Conservation (phyloP, 202 grass and related monocot species). For the Schoenoplectus tabernaemontani region DNA sequence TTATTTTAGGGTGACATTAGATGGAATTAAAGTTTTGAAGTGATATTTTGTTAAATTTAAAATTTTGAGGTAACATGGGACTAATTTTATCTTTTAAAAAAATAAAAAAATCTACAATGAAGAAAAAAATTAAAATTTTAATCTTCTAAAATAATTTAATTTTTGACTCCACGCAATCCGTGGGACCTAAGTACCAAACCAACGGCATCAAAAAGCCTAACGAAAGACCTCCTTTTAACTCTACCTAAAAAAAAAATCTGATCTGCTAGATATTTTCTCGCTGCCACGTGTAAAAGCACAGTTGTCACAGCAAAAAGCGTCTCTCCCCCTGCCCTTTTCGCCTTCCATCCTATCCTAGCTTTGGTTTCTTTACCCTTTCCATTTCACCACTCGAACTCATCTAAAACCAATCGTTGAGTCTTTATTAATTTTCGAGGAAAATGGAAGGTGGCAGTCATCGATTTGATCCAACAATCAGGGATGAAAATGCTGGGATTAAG, state of each 20-base stretch:
- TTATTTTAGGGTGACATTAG: too few relatives aligned
- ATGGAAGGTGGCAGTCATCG: conserved; percentile 4
- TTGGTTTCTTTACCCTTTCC: conserved; percentile 2
- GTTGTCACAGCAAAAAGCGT: background rate
- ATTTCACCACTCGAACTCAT: background rate
- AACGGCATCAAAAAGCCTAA: background rate
- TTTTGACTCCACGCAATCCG: too few relatives aligned
- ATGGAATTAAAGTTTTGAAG: too few relatives aligned
- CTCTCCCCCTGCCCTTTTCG: background rate
- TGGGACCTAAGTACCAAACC: conserved; percentile 7
- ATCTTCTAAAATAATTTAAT: too few relatives aligned
- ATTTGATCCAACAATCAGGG: conserved; percentile 15
- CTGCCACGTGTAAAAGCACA: conserved; percentile 10
- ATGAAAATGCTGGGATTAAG: background rate
- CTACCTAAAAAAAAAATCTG: conserved; percentile 21
- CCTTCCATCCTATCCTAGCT: background rate
- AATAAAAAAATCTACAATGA: too few relatives aligned
- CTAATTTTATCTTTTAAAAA: too few relatives aligned
- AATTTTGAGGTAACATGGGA: too few relatives aligned
- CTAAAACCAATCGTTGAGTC: background rate
- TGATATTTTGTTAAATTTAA: too few relatives aligned
- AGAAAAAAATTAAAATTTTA: too few relatives aligned
- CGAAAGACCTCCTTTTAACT: background rate
- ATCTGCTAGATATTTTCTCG: background rate
- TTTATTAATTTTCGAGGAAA: background rate